A percentile compares a stretch with the other conserved stretches of the same genome.
These are phyloP conservation scores for Xylaria sp. DNA, from an alignment of 2,329 filamentous ascomycete species.

Conservation along the genomic window DNA sequence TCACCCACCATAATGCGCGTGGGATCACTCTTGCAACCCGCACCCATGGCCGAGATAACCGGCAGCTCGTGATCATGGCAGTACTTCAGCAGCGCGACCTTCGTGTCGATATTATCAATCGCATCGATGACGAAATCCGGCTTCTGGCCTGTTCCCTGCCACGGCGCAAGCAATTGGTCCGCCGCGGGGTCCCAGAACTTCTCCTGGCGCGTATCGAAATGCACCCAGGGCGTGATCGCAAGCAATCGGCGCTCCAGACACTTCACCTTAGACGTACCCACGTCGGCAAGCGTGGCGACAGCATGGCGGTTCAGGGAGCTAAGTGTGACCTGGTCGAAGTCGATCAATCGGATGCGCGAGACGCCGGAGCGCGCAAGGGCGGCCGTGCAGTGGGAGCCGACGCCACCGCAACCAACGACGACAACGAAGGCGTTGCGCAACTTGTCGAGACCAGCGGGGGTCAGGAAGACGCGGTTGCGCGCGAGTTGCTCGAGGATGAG, in stretches of 20 bases:
- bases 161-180: conserved; percentile 59
- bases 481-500: conserved; percentile 92
- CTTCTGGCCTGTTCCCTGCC: conserved; percentile 54
- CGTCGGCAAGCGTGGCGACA: conserved; percentile 87
- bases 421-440: conserved; percentile 79
- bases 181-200: conserved; percentile 70
- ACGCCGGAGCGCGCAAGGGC: conserved; percentile 86
- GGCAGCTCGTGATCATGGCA: conserved; percentile 72
- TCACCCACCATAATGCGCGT: conserved; percentile 87
- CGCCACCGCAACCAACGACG: conserved; percentile 88
- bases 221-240: conserved; percentile 85
- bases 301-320: conserved; percentile 95
- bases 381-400: conserved; percentile 85
- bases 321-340: conserved; percentile 96
- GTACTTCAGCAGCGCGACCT: conserved; percentile 84
- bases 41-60: conserved; percentile 93
- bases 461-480: conserved; percentile 86
- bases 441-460: conserved; percentile 70
- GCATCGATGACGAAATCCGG: conserved; percentile 93
- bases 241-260: conserved; percentile 75
- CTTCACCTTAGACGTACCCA: conserved; percentile 86
- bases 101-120: conserved; percentile 97
- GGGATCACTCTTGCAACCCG: conserved; percentile 82
- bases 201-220: conserved; percentile 80
- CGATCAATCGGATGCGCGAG: conserved; percentile 78